Evolutionary conservation across 352 stramenopile species (phyloP).

Genomic region (Phytophthora niederhauseri): DNA sequence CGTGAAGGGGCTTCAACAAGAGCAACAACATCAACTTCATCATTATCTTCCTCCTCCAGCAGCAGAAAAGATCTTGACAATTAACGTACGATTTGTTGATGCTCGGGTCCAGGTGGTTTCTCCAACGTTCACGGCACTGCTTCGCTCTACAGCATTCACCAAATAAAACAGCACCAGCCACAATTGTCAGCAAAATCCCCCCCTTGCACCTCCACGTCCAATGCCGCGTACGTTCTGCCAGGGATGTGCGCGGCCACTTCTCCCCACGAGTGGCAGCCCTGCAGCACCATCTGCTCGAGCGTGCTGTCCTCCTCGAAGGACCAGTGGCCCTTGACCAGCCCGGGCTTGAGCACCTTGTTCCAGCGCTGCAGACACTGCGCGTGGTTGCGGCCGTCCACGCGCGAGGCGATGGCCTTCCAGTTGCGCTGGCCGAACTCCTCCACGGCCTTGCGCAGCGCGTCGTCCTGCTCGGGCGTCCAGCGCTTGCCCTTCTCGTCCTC

Average conservation of each 20-base stretch:
- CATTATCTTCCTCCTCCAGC: slow-evolving; percentile 2
- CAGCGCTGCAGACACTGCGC: slow-evolving; percentile 82
- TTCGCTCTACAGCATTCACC: slow-evolving; percentile 63
- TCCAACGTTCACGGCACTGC: slow-evolving; percentile 96
- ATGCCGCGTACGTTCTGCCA: slow-evolving; percentile 53
- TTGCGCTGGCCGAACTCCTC: slow-evolving; percentile 82
- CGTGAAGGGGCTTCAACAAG: slow-evolving; percentile 66
- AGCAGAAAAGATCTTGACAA: not conserved
- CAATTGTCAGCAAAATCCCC: slow-evolving; percentile 6
- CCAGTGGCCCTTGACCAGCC: slow-evolving; percentile 93
- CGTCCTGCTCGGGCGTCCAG: slow-evolving; percentile 79
- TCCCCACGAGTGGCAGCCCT: slow-evolving; percentile 74
- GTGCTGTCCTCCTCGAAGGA: slow-evolving; percentile 92
- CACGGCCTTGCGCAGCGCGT: slow-evolving; percentile 72
- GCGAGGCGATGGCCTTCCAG: slow-evolving; percentile 85
- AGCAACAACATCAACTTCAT: not conserved
- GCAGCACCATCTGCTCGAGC: slow-evolving; percentile 80
- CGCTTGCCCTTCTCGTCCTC: slow-evolving; percentile 65
- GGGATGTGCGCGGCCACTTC: slow-evolving; percentile 67
- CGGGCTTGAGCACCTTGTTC: slow-evolving; percentile 91
- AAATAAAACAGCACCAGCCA: not conserved
- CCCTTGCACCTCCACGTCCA: not conserved
- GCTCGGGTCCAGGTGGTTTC: slow-evolving; percentile 96
- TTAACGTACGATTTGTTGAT: slow-evolving; percentile 81
- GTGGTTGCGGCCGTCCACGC: slow-evolving; percentile 66